Evolutionary conservation across 768 basidiomycete species (phyloP).

Genomic region (Pisolithus orientalis): DNA sequence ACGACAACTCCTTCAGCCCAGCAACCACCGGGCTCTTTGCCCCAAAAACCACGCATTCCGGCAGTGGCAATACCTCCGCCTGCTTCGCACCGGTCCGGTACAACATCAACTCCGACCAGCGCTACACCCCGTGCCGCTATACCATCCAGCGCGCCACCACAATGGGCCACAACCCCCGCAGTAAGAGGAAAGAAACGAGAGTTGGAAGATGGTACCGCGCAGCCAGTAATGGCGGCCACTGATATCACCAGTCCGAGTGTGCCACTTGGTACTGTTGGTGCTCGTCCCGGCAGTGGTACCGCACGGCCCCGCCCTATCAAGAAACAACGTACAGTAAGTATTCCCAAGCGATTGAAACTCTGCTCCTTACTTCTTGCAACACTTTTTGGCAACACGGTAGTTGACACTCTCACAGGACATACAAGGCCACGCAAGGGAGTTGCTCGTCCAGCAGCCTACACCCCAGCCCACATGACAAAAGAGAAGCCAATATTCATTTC

Average conservation of each 20-base stretch:
- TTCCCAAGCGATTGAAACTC: neutral
- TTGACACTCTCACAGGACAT: slow-evolving; percentile 39
- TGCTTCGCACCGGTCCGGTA: slow-evolving; percentile 16
- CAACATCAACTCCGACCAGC: slow-evolving; percentile 29
- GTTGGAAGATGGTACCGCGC: slow-evolving; percentile 20
- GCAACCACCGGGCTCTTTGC: slow-evolving; percentile 16
- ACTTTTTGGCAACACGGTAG: neutral
- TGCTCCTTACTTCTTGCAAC: neutral
- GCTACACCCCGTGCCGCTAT: slow-evolving; percentile 25
- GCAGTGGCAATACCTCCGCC: slow-evolving; percentile 28
- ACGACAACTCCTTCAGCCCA: slow-evolving; percentile 15
- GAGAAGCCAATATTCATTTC: neutral
- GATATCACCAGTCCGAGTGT: slow-evolving; percentile 19
- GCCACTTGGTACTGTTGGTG: slow-evolving; percentile 34
- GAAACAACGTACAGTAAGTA: slow-evolving; percentile 68
- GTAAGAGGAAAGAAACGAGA: slow-evolving; percentile 31
- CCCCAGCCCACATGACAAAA: slow-evolving; percentile 36
- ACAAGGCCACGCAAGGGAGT: slow-evolving; percentile 57
- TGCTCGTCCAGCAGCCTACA: slow-evolving; percentile 65
- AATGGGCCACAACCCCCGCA: slow-evolving; percentile 8
- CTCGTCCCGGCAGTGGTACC: slow-evolving; percentile 52
- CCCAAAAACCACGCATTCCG: slow-evolving; percentile 24
- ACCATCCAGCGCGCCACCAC: slow-evolving; percentile 19
- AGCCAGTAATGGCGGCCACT: slow-evolving; percentile 15
- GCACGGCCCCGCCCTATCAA: slow-evolving; percentile 65